Percentiles rank a stretch among this genome's conserved stretches.
phyloP scores from a whole-genome alignment of 108 stramenopile species.

The Craspedostauros australis region DNA sequence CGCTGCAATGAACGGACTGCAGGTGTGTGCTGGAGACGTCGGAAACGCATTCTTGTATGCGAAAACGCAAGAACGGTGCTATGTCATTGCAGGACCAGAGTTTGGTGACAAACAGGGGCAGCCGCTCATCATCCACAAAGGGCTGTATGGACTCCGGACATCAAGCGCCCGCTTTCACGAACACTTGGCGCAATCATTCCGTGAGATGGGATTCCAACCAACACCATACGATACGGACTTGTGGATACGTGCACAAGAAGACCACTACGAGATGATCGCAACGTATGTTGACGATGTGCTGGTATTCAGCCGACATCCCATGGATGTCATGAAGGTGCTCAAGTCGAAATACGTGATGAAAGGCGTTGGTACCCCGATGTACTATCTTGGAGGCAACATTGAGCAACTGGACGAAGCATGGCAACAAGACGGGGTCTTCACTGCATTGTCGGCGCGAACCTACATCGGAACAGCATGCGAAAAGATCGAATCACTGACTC shows the following conservation, averaged over 20 bases:
- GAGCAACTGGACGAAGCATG: conserved; percentile 1
- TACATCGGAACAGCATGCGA: conserved; percentile 1
- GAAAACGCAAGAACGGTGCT: conserved; percentile 17
- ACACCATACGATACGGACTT: conserved; percentile 6
- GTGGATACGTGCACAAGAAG: conserved; percentile 4
- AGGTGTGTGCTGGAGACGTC: conserved; percentile 15
- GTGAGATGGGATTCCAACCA: conserved; percentile 6
- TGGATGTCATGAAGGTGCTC: not conserved
- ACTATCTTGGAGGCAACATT: conserved; percentile 3
- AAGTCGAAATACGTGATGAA: not conserved
- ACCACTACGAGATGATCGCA: not conserved
- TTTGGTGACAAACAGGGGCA: conserved; percentile 9
- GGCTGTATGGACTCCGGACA: conserved; percentile 15
- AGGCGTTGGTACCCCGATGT: not conserved
- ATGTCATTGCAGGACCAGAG: conserved; percentile 9
- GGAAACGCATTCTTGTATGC: conserved; percentile 18
- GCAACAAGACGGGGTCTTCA: not conserved
- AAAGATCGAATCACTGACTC: not conserved
- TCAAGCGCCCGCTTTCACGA: not conserved
- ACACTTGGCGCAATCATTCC: not conserved
- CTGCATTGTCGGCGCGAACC: not conserved
- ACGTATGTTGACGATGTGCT: not conserved
- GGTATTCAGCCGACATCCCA: not conserved
- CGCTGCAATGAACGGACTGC: conserved; percentile 27
- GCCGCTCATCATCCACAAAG: not conserved